Evolutionary conservation across 139 green algal genomes (phyloP), one percentile per base, ranked within the genome.

Genomic region (Chlamydomonas sphaeroides): DNA sequence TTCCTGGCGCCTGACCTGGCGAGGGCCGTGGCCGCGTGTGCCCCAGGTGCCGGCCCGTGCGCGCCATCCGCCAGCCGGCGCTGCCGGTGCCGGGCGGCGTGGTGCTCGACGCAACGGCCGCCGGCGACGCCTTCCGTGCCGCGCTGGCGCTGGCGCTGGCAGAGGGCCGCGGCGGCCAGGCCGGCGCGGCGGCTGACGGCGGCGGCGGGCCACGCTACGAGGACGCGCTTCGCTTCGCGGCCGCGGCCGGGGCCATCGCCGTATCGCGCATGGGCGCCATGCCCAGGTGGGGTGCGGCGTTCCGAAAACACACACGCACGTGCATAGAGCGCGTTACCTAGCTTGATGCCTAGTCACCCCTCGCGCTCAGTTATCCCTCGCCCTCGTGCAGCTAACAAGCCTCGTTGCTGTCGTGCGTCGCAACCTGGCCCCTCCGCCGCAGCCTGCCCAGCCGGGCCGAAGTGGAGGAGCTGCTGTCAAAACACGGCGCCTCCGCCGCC

Each of bases 81-180:
- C 33, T 91, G 32, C 41, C 72, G 8, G 73, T 88, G 26, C 84
- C 87, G 8, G 83, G 85, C 0, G 87, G 78, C 0, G 38, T 35
- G 4, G 86, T 94, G 28, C 75, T 92, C 36, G 92, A 95, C 48
- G 88, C 66, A 2, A 95, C 91, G 7, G 92, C 83, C 1, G 69
- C 92, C 5, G 92, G 92, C 32, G 91, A 95, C 62, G 85, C 88
- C 21, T 95, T 95, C 68, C 69, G 91, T 1, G 92, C 90, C 25
- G 91, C 85, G 1, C 93, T 95, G 91, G 92, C 90, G 8, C 88
- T 95, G 28, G 85, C 70, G 4, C 74, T 95, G 32, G 84, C 84
- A 2, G 88, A 93, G 80, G 90, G 92, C 28, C 35, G 51, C 35
- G 48, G 66, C 2, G 45, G 88, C 49, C 51, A 86, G 56, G 3